Percentiles rank a stretch among this genome's conserved stretches.
Evolutionary conservation across 2,329 filamentous ascomycete species (phyloP).

Genomic region (Davidsoniella virescens): DNA sequence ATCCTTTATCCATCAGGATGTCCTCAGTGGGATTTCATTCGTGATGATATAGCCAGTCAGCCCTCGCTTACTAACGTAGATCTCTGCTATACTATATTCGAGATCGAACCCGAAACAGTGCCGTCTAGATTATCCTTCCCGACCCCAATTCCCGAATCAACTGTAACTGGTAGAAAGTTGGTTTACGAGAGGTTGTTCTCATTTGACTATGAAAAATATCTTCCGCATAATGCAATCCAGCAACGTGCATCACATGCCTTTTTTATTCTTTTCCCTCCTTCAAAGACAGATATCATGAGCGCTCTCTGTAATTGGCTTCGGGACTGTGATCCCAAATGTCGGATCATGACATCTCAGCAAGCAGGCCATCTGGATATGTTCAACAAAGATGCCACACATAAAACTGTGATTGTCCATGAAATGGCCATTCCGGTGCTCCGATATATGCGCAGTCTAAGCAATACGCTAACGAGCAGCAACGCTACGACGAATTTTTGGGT

Average conservation of each 20-base stretch:
- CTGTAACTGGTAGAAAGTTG: slow-evolving; percentile 14
- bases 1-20: slow-evolving; percentile 25
- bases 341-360: slow-evolving; percentile 25
- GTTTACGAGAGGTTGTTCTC: slow-evolving; percentile 19
- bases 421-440: slow-evolving; percentile 23
- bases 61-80: slow-evolving; percentile 9
- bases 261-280: slow-evolving; percentile 33
- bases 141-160: background rate
- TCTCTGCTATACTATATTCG: slow-evolving; percentile 26
- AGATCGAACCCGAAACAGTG: slow-evolving; percentile 14
- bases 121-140: background rate
- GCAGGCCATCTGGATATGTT: slow-evolving; percentile 34
- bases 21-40: slow-evolving; percentile 19
- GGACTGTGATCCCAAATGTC: slow-evolving; percentile 23
- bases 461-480: slow-evolving; percentile 20
- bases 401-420: slow-evolving; percentile 31
- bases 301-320: slow-evolving; percentile 31
- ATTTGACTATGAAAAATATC: slow-evolving; percentile 21
- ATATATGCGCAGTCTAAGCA: slow-evolving; percentile 23
- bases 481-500: slow-evolving; percentile 24
- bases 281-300: slow-evolving; percentile 20
- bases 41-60: slow-evolving; percentile 13
- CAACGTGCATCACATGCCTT: slow-evolving; percentile 21
- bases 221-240: slow-evolving; percentile 10
- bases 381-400: slow-evolving; percentile 15